Conservation (phyloP, 2,329 filamentous ascomycete genomes). For the Fusarium sp. region DNA sequence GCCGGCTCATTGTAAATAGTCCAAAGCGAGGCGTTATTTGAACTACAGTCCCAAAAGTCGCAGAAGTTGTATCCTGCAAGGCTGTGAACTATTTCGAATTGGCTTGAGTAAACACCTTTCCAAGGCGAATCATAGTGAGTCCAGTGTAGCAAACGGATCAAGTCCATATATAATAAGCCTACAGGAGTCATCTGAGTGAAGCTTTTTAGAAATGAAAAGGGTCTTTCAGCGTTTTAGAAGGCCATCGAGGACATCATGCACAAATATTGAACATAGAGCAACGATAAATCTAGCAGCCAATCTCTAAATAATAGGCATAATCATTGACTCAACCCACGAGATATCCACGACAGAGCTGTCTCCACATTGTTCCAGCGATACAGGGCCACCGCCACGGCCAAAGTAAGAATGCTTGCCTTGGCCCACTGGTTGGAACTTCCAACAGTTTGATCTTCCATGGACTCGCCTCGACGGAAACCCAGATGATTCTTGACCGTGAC, state of each 20-base stretch:
- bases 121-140: background rate
- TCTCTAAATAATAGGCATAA: background rate
- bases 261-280: background rate
- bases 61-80: background rate
- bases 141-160: background rate
- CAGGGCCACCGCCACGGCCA: background rate
- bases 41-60: background rate
- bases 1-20: background rate
- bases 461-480: background rate
- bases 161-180: background rate
- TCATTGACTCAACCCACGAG: background rate
- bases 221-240: too few relatives aligned
- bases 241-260: background rate
- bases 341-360: background rate
- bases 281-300: background rate
- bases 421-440: background rate
- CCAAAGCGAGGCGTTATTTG: background rate
- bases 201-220: background rate
- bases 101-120: background rate
- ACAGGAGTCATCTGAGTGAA: background rate
- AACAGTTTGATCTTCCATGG: background rate
- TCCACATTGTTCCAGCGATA: background rate
- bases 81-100: fast-evolving
- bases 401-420: background rate
- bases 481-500: background rate